Percentiles rank a stretch among this genome's conserved stretches.
phyloP scores from a whole-genome alignment of 495 filamentous ascomycete genomes.

The Paragyromitra xinjiangensis region DNA sequence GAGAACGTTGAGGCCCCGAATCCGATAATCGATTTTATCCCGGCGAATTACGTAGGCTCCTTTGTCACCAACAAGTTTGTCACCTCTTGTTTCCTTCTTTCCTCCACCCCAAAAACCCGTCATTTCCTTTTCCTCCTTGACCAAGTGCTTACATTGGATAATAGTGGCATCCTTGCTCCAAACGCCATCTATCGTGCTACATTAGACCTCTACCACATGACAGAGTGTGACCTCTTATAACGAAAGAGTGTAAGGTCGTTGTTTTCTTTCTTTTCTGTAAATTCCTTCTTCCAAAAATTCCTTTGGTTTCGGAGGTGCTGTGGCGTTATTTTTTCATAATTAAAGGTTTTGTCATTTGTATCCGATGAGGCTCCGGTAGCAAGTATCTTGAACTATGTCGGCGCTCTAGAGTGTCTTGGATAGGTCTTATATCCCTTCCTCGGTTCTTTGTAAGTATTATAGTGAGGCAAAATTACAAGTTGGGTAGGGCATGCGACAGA shows the following conservation, averaged over 20 bases:
- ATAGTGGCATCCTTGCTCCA: slow-evolving; percentile 53
- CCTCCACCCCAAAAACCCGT: neutral
- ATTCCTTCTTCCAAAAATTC: slow-evolving; percentile 28
- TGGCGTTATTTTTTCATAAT: neutral
- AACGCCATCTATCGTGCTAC: slow-evolving; percentile 54
- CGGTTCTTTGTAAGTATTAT: neutral
- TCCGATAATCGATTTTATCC: slow-evolving; percentile 52
- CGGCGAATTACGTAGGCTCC: slow-evolving; percentile 46
- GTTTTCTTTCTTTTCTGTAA: slow-evolving; percentile 10
- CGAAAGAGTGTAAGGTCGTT: neutral
- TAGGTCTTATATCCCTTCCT: neutral
- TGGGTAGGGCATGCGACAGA: neutral
- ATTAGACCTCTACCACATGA: slow-evolving; percentile 55
- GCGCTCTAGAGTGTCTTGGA: neutral
- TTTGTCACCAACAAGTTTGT: slow-evolving; percentile 57
- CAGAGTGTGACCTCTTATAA: slow-evolving; percentile 54
- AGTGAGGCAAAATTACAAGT: neutral
- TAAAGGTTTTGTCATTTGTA: neutral
- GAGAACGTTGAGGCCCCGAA: slow-evolving; percentile 48
- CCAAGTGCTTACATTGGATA: slow-evolving; percentile 9
- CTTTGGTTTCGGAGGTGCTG: neutral
- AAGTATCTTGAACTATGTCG: neutral
- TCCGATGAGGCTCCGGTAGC: neutral
- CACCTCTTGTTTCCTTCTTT: neutral
- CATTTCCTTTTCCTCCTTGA: neutral